Evolutionary conservation across 192 early-diverging fungal species (phyloP), one percentile per base, ranked within the genome.

Genomic region (Linnemannia elongata): DNA sequence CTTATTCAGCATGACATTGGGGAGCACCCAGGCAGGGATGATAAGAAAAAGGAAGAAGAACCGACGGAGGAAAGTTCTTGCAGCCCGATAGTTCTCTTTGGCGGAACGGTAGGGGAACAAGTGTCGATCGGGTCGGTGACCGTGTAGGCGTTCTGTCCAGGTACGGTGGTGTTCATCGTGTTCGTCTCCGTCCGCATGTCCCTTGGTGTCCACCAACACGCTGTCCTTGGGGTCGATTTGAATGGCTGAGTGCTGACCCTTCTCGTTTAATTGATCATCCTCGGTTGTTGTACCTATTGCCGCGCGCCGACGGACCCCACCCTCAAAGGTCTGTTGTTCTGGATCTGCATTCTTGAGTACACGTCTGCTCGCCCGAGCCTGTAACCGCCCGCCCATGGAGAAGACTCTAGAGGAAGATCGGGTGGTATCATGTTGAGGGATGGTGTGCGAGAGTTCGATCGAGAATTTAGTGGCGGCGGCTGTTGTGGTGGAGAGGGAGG

Each of bases 1-100:
- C 75, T 81, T 72, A 15, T 55, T 71, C 15, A n/a, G 69, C 70
- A 86, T 72, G 1, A 86, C 71, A 63, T 77, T 77, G 55, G 84
- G 84, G 4, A 86, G 33, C 8, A 81, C 79, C 84, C 84, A 86
- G 2, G 84, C 84, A 72, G 84, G 84, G 55, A 86, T 57, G 35
- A 86, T 81, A 33, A 86, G 36, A 42, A 81, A 22, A 17, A 86
- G 10, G 49, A 86, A 72, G 30, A 86, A 86, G 78, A 86, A 86
- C 33, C 79, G 74, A 27, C 79, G 78, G 39, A 86, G 60, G 42
- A 86, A 86, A 1, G 84, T 86, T 6, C 44, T 68, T 12, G 72
- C 69, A 1, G 84, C 84, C n/a, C 60, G 84, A 41, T 38, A 27
- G 63, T 86, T 86, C 30, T 86, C 79, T 49, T 76, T 79, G 0